These are phyloP conservation scores for Gossypium arboreum DNA, from an alignment of 345 rosid species.

Conservation along the genomic window DNA sequence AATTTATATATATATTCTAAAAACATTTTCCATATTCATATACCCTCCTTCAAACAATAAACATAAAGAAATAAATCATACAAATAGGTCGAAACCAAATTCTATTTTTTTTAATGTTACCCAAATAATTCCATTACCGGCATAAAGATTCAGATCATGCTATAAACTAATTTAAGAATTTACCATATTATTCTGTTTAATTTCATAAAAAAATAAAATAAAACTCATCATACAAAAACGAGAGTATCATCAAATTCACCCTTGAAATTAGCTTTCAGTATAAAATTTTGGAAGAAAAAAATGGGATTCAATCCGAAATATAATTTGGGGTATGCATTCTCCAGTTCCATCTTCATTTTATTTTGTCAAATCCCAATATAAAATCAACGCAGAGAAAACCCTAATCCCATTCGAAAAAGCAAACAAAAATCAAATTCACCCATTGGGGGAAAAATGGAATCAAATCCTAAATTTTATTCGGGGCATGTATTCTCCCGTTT, in stretches of 20 bases:
- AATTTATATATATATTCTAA: background rate
- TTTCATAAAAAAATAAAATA: background rate
- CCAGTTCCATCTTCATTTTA: background rate
- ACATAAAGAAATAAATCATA: background rate
- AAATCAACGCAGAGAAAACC: too few relatives aligned
- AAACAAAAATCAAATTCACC: too few relatives aligned
- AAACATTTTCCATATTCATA: slow-evolving; percentile 4
- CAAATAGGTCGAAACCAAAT: background rate
- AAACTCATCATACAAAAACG: background rate
- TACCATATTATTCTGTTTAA: background rate
- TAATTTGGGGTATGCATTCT: background rate
- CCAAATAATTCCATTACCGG: background rate
- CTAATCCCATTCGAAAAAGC: too few relatives aligned
- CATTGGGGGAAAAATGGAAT: too few relatives aligned
- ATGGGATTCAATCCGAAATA: background rate
- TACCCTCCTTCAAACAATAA: slow-evolving; percentile 8
- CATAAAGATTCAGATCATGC: background rate
- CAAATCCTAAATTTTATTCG: background rate
- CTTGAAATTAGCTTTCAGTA: background rate
- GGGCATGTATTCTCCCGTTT: background rate
- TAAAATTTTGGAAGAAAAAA: background rate
- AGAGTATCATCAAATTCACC: background rate
- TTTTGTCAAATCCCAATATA: too few relatives aligned
- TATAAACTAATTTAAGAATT: background rate
- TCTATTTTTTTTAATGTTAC: background rate